These are phyloP conservation scores for Alectoria sarmentosa DNA, from an alignment of 495 filamentous ascomycete genomes.

Conservation along the genomic window DNA sequence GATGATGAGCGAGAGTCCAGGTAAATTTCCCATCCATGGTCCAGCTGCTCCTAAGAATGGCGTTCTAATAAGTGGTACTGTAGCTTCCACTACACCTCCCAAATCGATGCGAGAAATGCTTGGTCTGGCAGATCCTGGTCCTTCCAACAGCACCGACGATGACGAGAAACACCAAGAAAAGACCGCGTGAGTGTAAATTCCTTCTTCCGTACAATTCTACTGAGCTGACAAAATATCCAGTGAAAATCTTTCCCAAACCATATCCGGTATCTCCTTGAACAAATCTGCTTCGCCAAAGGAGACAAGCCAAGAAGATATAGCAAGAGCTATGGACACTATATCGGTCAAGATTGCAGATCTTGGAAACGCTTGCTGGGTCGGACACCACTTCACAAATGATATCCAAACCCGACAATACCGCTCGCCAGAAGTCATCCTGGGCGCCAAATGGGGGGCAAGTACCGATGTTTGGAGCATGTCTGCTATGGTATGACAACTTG, in stretches of 20 bases:
- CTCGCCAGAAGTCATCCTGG: conserved; percentile 94
- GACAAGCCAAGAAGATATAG: conserved; percentile 43
- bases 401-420: conserved; percentile 98
- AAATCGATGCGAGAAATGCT: conserved; percentile 55
- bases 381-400: conserved; percentile 98
- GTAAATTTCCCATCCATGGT: conserved; percentile 43
- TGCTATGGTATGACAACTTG: conserved; percentile 66
- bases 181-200: conserved; percentile 65
- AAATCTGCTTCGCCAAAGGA: conserved; percentile 49
- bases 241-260: conserved; percentile 82
- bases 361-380: conserved; percentile 97
- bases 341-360: conserved; percentile 99
- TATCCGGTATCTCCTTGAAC: conserved; percentile 91
- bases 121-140: conserved; percentile 48
- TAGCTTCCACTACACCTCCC: conserved; percentile 30
- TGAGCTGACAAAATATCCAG: conserved; percentile 36
- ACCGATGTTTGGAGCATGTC: conserved; percentile 99
- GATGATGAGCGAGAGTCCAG: conserved; percentile 63
- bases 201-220: conserved; percentile 11
- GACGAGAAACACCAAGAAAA: conserved; percentile 80
- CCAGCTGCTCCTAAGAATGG: conserved; percentile 25
- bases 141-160: conserved; percentile 45
- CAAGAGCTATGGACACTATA: conserved; percentile 60
- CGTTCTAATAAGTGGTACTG: conserved; percentile 44
- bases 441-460: conserved; percentile 96